Percentiles rank a stretch among this genome's conserved stretches.
phyloP scores from a whole-genome alignment of 495 filamentous ascomycete genomes.

The Xylona heveae region DNA sequence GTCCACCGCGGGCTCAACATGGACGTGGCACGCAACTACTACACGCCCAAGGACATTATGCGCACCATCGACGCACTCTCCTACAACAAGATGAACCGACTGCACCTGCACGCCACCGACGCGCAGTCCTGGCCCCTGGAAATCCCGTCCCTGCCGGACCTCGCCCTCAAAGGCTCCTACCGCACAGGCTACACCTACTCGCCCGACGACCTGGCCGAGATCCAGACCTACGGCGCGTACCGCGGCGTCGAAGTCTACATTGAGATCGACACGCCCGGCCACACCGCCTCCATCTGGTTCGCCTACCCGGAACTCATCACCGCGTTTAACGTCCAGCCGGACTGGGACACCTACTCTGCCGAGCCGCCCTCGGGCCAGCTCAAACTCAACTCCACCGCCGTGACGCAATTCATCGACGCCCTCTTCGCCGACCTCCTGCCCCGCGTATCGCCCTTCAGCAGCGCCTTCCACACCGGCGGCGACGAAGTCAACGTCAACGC shows the following conservation, averaged over 20 bases:
- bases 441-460: slow-evolving; percentile 36
- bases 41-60: slow-evolving; percentile 36
- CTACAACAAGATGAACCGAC: slow-evolving; percentile 58
- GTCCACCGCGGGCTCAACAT: slow-evolving; percentile 53
- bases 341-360: slow-evolving; percentile 42
- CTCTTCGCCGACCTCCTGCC: slow-evolving; percentile 55
- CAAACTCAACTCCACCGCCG: slow-evolving; percentile 45
- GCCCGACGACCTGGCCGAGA: slow-evolving; percentile 32
- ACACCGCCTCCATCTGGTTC: slow-evolving; percentile 40
- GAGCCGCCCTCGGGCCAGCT: slow-evolving; percentile 61
- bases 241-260: slow-evolving; percentile 52
- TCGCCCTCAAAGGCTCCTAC: slow-evolving; percentile 51
- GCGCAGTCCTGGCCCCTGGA: slow-evolving; percentile 70
- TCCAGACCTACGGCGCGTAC: slow-evolving; percentile 43
- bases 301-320: slow-evolving; percentile 54
- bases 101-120: slow-evolving; percentile 65
- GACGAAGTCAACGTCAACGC: slow-evolving; percentile 62
- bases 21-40: slow-evolving; percentile 47
- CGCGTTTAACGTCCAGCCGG: slow-evolving; percentile 41
- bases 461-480: slow-evolving; percentile 67
- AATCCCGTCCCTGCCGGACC: slow-evolving; percentile 46
- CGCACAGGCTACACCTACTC: slow-evolving; percentile 34
- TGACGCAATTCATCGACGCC: slow-evolving; percentile 43
- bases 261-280: slow-evolving; percentile 69
- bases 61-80: slow-evolving; percentile 49